Evolutionary conservation across 2,329 filamentous ascomycete genomes (phyloP).

Genomic region (Diaporthe citrichinensis): DNA sequence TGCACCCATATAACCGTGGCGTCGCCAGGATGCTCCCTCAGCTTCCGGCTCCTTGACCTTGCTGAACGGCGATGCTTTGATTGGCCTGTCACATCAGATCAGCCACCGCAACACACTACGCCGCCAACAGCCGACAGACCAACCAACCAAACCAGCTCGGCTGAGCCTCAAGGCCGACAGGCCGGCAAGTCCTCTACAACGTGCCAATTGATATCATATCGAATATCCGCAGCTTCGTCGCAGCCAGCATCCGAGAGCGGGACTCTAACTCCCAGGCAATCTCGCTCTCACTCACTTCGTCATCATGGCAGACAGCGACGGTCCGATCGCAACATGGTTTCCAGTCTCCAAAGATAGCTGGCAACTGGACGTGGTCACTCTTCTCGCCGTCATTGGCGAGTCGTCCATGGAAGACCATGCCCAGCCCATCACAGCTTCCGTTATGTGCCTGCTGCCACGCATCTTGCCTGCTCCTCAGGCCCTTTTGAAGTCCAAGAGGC

Average conservation of each 20-base stretch:
- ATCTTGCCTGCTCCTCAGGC: slow-evolving; percentile 75
- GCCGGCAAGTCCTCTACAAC: neutral
- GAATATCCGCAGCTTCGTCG: neutral
- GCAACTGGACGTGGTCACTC: slow-evolving; percentile 73
- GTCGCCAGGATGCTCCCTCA: neutral
- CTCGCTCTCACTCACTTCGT: neutral
- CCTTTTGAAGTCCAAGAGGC: slow-evolving; percentile 69
- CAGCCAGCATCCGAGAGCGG: neutral
- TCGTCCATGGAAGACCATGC: slow-evolving; percentile 70
- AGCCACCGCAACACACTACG: neutral
- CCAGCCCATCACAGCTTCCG: slow-evolving; percentile 68
- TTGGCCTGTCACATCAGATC: neutral
- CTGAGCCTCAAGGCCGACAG: neutral
- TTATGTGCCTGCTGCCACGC: slow-evolving; percentile 69
- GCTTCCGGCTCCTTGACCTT: neutral
- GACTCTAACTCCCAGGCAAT: neutral
- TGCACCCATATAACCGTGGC: slow-evolving; percentile 3
- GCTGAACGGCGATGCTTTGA: neutral
- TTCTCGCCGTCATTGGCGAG: slow-evolving; percentile 75
- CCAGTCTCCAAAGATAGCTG: slow-evolving; percentile 60
- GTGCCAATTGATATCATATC: neutral
- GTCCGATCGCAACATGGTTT: slow-evolving; percentile 54
- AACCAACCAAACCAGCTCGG: neutral
- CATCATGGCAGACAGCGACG: slow-evolving; percentile 45
- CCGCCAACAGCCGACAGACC: neutral